A percentile compares a stretch with the other conserved stretches of the same genome.
phyloP scores from a whole-genome alignment of 2,329 filamentous ascomycete genomes.

The Colletotrichum musae region DNA sequence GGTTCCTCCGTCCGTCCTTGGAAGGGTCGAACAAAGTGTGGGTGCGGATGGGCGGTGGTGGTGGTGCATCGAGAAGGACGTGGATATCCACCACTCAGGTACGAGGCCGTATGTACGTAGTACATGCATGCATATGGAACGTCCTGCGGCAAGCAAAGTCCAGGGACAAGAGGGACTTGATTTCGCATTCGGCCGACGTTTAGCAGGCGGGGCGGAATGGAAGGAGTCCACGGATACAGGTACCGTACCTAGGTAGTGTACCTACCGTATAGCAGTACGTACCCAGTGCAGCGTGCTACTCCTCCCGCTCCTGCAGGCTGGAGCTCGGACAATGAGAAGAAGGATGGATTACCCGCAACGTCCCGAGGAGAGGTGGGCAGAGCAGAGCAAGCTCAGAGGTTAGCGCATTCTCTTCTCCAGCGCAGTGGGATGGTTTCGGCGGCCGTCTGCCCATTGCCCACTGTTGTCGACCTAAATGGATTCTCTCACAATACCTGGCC shows the following conservation, averaged over 20 bases:
- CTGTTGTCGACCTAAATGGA: constrained; percentile 2
- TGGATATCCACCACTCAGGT: constrained; percentile 40
- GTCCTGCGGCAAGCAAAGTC: constrained; percentile 15
- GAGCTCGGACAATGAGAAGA: too few species aligned
- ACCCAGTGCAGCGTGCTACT: background rate
- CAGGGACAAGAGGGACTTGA: constrained; percentile 1
- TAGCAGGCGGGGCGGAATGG: constrained; percentile 23
- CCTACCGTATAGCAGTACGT: too few species aligned
- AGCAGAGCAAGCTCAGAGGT: too few species aligned
- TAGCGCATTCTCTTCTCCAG: constrained; percentile 1
- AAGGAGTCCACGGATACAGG: background rate
- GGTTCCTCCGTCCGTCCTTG: constrained; percentile 16
- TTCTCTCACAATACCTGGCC: background rate
- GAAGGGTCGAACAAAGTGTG: background rate
- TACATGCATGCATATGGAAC: constrained; percentile 26
- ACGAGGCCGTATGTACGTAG: constrained; percentile 19
- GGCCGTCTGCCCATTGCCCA: constrained; percentile 34
- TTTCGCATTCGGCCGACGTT: constrained; percentile 35
- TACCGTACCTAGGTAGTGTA: too few species aligned
- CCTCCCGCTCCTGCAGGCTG: background rate
- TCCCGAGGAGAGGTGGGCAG: too few species aligned
- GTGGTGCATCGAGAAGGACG: constrained; percentile 8
- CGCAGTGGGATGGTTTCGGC: constrained; percentile 27
- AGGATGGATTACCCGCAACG: too few species aligned
- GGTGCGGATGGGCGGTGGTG: constrained; percentile 1